A percentile compares a stretch with the other conserved stretches of the same genome.
phyloP scores from a whole-genome alignment of 495 filamentous ascomycete genomes.

The Hypomontagnella submonticulosa region DNA sequence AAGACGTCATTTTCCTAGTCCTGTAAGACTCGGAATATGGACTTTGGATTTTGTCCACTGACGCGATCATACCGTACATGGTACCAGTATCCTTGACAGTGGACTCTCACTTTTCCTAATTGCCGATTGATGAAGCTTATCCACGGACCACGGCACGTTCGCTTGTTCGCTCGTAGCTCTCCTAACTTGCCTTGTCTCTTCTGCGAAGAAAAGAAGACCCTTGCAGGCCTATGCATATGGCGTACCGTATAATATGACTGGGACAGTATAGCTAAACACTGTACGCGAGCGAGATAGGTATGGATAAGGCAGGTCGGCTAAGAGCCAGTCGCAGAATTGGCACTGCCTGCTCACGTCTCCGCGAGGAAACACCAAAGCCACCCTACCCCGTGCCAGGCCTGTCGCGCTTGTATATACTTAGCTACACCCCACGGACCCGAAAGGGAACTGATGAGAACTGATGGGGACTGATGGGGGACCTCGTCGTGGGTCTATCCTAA shows the following conservation, averaged over 20 bases:
- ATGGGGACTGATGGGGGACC: not conserved
- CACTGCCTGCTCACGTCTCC: slow-evolving; percentile 43
- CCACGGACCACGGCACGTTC: too few species aligned
- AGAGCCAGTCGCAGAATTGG: slow-evolving; percentile 38
- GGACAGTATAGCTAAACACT: slow-evolving; percentile 29
- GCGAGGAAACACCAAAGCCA: slow-evolving; percentile 42
- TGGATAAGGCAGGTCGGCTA: slow-evolving; percentile 45
- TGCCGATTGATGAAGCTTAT: slow-evolving; percentile 33
- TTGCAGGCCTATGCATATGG: slow-evolving; percentile 40
- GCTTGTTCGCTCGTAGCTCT: slow-evolving; percentile 25
- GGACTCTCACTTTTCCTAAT: slow-evolving; percentile 23
- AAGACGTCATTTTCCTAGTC: slow-evolving; percentile 30
- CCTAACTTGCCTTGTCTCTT: slow-evolving; percentile 1
- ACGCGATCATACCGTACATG: slow-evolving; percentile 7
- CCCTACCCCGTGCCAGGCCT: slow-evolving; percentile 37
- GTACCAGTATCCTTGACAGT: slow-evolving; percentile 18
- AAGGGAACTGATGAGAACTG: not conserved
- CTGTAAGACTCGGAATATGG: slow-evolving; percentile 14
- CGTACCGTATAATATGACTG: slow-evolving; percentile 29
- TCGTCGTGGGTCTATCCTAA: slow-evolving; percentile 22
- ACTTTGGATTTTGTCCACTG: not conserved
- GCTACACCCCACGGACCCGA: slow-evolving; percentile 25
- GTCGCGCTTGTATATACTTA: slow-evolving; percentile 36
- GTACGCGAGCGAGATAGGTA: slow-evolving; percentile 23
- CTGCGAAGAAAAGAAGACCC: slow-evolving; percentile 26